phyloP scores from a whole-genome alignment of 345 rosid genomes.

The Eucalyptus erythrocorys region DNA sequence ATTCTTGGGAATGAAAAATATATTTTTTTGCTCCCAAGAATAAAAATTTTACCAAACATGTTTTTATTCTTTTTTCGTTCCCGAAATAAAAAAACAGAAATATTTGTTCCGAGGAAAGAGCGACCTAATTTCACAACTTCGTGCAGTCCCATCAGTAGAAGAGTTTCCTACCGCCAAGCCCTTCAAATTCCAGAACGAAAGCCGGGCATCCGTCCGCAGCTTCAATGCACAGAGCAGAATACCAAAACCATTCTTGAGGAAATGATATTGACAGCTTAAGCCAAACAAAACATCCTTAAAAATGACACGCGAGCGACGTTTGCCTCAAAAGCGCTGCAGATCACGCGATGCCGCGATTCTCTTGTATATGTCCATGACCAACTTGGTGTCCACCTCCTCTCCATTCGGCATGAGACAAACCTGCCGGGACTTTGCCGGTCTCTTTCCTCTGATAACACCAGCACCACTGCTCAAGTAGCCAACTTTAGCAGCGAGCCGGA shows the following conservation, averaged over 20 bases:
- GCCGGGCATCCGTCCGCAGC: neutral
- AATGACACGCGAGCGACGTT: neutral
- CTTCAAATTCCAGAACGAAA: neutral
- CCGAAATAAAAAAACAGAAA: too few relatives aligned
- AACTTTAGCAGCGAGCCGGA: neutral
- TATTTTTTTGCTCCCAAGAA: too few relatives aligned
- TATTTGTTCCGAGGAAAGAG: too few relatives aligned
- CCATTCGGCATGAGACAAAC: slow-evolving; percentile 4
- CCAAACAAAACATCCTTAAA: neutral
- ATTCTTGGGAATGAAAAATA: too few relatives aligned
- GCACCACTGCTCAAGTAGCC: neutral
- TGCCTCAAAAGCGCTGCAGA: neutral
- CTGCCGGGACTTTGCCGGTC: neutral
- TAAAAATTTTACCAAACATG: too few relatives aligned
- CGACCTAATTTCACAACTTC: neutral
- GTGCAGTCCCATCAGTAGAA: neutral
- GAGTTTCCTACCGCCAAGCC: neutral
- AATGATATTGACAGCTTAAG: neutral
- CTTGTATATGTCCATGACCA: neutral
- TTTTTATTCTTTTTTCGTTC: too few relatives aligned
- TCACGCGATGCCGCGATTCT: neutral
- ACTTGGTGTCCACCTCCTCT: slow-evolving; percentile 6
- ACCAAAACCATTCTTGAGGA: neutral
- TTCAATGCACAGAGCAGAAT: neutral
- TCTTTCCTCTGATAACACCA: slow-evolving; percentile 7